phyloP scores from a whole-genome alignment of 2,329 filamentous ascomycete genomes.

The Fusarium subtropicale region DNA sequence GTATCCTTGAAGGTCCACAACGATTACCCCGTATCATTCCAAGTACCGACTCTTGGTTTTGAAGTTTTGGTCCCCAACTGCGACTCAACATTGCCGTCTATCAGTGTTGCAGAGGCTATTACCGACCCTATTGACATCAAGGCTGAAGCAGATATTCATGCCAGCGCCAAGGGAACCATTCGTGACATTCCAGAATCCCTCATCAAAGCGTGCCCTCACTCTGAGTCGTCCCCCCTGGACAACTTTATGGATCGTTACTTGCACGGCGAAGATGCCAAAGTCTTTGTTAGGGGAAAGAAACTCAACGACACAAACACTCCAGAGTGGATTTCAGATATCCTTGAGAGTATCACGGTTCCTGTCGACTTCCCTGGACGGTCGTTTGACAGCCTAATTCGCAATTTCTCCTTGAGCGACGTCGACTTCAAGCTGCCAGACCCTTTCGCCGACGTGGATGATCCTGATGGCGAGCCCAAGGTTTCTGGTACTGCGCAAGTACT shows the following conservation, averaged over 20 bases:
- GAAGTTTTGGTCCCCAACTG: slow-evolving; percentile 89
- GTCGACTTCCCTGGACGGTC: slow-evolving; percentile 85
- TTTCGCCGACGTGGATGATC: slow-evolving; percentile 78
- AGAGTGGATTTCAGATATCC: slow-evolving; percentile 82
- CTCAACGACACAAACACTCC: slow-evolving; percentile 76
- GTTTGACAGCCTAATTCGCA: slow-evolving; percentile 85
- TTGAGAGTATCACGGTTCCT: slow-evolving; percentile 85
- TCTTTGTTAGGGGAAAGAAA: slow-evolving; percentile 85
- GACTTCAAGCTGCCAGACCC: slow-evolving; percentile 88
- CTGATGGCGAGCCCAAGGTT: slow-evolving; percentile 79
- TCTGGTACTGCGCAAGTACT: slow-evolving; percentile 86
- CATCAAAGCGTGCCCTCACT: slow-evolving; percentile 78
- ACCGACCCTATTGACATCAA: slow-evolving; percentile 75
- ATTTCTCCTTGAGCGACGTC: slow-evolving; percentile 87
- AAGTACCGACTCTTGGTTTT: slow-evolving; percentile 83
- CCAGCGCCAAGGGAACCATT: slow-evolving; percentile 78
- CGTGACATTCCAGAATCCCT: slow-evolving; percentile 79
- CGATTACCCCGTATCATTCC: slow-evolving; percentile 80
- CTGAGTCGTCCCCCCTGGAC: slow-evolving; percentile 85
- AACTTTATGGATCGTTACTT: slow-evolving; percentile 84
- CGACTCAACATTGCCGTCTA: slow-evolving; percentile 74
- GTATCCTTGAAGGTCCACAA: slow-evolving; percentile 79
- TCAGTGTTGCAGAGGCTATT: slow-evolving; percentile 80
- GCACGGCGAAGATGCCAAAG: slow-evolving; percentile 78
- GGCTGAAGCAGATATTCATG: slow-evolving; percentile 74